Conservation (phyloP, 495 filamentous ascomycete species). For the Penicillium soppii region DNA sequence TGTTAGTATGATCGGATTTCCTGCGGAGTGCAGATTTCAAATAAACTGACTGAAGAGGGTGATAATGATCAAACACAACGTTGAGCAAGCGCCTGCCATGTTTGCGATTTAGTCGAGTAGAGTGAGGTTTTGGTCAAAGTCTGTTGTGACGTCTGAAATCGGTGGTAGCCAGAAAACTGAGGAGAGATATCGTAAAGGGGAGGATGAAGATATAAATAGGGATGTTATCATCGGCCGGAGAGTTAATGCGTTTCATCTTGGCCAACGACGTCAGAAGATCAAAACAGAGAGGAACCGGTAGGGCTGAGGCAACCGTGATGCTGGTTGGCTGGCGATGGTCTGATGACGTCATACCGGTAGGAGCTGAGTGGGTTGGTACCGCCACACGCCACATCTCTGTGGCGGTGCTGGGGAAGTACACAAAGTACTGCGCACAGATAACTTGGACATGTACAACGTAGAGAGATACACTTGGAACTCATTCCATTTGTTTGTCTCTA, state of each 20-base stretch:
- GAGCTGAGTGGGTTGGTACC: not conserved
- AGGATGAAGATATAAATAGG: slow-evolving; percentile 36
- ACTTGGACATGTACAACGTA: not conserved
- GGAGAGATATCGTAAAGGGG: slow-evolving; percentile 25
- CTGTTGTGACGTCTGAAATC: slow-evolving; percentile 16
- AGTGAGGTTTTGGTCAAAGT: no score
- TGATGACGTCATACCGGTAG: slow-evolving; percentile 7
- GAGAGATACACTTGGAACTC: slow-evolving; percentile 10
- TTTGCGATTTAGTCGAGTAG: slow-evolving; percentile 9
- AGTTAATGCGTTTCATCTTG: slow-evolving; percentile 31
- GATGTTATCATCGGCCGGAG: slow-evolving; percentile 25
- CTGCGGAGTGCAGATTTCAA: not conserved
- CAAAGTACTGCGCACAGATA: not conserved
- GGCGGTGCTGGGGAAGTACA: not conserved
- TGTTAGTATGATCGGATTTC: slow-evolving; percentile 16
- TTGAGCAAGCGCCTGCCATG: slow-evolving; percentile 39
- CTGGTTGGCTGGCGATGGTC: not conserved
- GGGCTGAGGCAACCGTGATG: slow-evolving; percentile 6
- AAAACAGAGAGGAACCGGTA: slow-evolving; percentile 9
- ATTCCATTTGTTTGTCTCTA: slow-evolving; percentile 36
- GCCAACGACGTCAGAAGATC: slow-evolving; percentile 16
- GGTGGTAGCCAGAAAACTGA: slow-evolving; percentile 32
- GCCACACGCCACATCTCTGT: slow-evolving; percentile 4
- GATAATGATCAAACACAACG: slow-evolving; percentile 53
- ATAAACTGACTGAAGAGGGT: slow-evolving; percentile 55